Base-by-base conservation (phyloP, 345 rosid species). In the Triadica sebifera region DNA sequence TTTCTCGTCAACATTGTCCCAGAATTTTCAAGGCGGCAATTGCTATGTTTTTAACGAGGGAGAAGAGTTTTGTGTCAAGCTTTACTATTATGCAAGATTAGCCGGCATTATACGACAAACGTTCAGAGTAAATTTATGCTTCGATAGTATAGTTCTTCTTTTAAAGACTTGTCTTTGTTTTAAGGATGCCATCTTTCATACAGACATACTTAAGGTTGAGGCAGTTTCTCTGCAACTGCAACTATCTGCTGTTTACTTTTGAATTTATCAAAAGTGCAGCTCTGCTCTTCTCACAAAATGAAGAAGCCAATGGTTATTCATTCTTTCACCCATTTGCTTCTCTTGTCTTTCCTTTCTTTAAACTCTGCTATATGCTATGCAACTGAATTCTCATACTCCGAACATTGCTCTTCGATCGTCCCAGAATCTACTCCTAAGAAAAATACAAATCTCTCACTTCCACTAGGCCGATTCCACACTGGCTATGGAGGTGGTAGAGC, bases 401-500 rank as follows among this genome's bases (percentile, higher is more conserved):
- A 41, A 2, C 67, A 64, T n/a, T 65, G 69, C 34, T 65, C 69
- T 65, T 43, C n/a, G 43, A 20, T 65, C 15, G 25, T 65, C 3
- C 29, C 51, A 41, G 15, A 65, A 9, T 65, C 51, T 65, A 1
- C 34, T 65, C 29, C 69, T 8, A 65, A 41, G 16, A 1, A 41
- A 43, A 10, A 19, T 13, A 10, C 69, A 41, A 43, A 43, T 65
- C 69, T 49, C 22, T 19, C 17, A 65, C 38, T 65, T 20, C 68
- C 51, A n/a, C 51, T 65, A 10, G 51, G 51, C 34, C 69, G 20
- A 19, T 41, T 65, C 51, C 69, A 65, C 16, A n/a, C 52, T 65
- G 69, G 52, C n/a, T 65, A 65, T 43, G 69, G 69, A 19, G 69
- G 69, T 20, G 69, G 69, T 24, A n/a, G 8, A 41, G 29, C 22